These are phyloP conservation scores for Rhodosporidiobolus odoratus DNA, from an alignment of 768 basidiomycete genomes.

Conservation along the genomic window DNA sequence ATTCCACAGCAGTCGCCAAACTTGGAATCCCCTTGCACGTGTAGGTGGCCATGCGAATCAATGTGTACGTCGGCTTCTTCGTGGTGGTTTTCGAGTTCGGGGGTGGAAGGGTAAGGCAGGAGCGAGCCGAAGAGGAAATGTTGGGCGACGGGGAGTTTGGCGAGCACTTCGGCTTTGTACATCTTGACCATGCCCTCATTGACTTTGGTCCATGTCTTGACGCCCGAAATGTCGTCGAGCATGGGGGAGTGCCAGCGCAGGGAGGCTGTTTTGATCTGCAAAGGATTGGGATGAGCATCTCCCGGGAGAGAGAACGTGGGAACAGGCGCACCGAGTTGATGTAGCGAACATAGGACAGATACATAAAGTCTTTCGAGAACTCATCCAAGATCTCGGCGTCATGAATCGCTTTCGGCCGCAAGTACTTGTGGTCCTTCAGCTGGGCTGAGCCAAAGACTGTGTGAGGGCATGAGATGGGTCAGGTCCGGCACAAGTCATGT, in stretches of 20 bases:
- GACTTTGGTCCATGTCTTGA: constrained; percentile 80
- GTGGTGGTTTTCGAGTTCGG: constrained; percentile 16
- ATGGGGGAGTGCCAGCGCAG: constrained; percentile 98
- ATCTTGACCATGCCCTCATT: constrained; percentile 96
- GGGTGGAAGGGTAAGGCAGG: constrained; percentile 46
- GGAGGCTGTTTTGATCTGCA: constrained; percentile 86
- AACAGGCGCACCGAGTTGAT: constrained; percentile 63
- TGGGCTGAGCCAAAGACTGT: constrained; percentile 73
- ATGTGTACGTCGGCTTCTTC: constrained; percentile 25
- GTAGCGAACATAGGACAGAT: constrained; percentile 90
- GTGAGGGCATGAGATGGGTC: too few species aligned
- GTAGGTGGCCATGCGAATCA: constrained; percentile 40
- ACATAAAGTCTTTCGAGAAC: constrained; percentile 88
- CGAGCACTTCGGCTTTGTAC: constrained; percentile 91
- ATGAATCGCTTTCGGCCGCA: constrained; percentile 87
- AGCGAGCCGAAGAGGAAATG: constrained; percentile 91
- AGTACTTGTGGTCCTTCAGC: constrained; percentile 73
- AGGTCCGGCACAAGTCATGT: neutral
- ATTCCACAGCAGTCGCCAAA: constrained; percentile 94
- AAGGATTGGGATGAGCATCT: neutral
- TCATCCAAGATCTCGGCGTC: constrained; percentile 86
- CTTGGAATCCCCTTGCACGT: constrained; percentile 46
- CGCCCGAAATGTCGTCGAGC: constrained; percentile 76
- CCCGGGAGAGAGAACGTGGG: too few species aligned
- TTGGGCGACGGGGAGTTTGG: constrained; percentile 90